A percentile compares a stretch with the other conserved stretches of the same genome.
phyloP scores from a whole-genome alignment of 2,329 filamentous ascomycete species.

The Fusarium foetens region DNA sequence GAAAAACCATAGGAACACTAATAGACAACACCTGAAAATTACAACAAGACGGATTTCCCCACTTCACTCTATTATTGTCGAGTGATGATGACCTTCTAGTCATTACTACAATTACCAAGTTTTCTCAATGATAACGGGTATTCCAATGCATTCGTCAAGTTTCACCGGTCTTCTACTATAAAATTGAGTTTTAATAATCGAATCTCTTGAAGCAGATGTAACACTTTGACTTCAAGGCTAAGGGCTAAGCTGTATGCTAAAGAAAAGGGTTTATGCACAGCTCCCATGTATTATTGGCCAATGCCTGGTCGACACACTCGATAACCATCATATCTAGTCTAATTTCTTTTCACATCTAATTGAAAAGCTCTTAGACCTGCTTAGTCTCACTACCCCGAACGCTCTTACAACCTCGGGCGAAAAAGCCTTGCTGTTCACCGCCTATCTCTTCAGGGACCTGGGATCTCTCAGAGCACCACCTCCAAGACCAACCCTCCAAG shows the following conservation, averaged over 20 bases:
- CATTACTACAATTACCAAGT: too few species aligned
- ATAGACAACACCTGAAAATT: neutral
- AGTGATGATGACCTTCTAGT: too few species aligned
- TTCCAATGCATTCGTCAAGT: too few species aligned
- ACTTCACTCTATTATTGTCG: too few species aligned
- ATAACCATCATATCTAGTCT: accelerated
- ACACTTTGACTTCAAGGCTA: neutral
- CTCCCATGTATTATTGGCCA: neutral
- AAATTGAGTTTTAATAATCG: too few species aligned
- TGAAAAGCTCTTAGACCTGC: neutral
- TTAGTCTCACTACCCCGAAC: accelerated
- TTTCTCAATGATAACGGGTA: too few species aligned
- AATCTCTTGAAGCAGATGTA: too few species aligned
- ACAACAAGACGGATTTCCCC: neutral
- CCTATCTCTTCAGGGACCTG: neutral
- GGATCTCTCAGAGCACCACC: neutral
- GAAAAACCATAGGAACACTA: neutral
- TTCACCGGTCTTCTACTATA: too few species aligned
- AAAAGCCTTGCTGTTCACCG: neutral
- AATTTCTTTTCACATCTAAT: accelerated
- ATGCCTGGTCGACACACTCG: accelerated
- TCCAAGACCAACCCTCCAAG: neutral
- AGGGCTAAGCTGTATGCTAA: too few species aligned
- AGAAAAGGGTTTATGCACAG: too few species aligned
- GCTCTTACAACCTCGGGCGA: neutral